A percentile compares a stretch with the other conserved stretches of the same genome.
phyloP scores from a whole-genome alignment of 2,329 filamentous ascomycete genomes.

The Hysterium pulicare region DNA sequence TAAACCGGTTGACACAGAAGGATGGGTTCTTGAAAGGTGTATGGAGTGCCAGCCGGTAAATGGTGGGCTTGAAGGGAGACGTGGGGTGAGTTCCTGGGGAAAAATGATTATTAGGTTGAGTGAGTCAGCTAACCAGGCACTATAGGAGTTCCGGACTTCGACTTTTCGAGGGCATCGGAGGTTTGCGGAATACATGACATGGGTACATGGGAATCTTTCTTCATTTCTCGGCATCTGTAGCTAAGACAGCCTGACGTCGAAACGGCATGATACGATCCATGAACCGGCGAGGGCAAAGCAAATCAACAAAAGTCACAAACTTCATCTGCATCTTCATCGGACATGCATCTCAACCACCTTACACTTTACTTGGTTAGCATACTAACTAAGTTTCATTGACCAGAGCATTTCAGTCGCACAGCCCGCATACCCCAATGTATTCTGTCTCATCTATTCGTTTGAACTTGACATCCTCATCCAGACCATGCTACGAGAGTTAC shows the following conservation, averaged over 20 bases:
- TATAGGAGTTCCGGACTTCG: not conserved
- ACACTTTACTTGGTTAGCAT: not conserved
- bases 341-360: not conserved
- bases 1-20: slow-evolving; percentile 93
- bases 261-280: slow-evolving; percentile 1
- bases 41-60: slow-evolving; percentile 71
- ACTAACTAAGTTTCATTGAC: not conserved
- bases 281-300: not conserved
- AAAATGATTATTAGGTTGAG: not conserved
- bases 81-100: not conserved
- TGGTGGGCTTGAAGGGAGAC: slow-evolving; percentile 9
- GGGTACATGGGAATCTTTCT: slow-evolving; percentile 1
- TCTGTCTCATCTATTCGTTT: no score
- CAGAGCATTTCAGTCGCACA: not conserved
- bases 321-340: not conserved
- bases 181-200: not conserved
- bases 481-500: not conserved
- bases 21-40: slow-evolving; percentile 97
- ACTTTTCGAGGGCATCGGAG: not conserved
- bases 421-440: no score
- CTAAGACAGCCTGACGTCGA: not conserved
- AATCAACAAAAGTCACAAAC: slow-evolving; percentile 2
- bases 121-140: no score
- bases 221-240: not conserved
- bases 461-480: not conserved